Base-by-base conservation (phyloP, 192 early-diverging fungal species). In the Backusella sp. region DNA sequence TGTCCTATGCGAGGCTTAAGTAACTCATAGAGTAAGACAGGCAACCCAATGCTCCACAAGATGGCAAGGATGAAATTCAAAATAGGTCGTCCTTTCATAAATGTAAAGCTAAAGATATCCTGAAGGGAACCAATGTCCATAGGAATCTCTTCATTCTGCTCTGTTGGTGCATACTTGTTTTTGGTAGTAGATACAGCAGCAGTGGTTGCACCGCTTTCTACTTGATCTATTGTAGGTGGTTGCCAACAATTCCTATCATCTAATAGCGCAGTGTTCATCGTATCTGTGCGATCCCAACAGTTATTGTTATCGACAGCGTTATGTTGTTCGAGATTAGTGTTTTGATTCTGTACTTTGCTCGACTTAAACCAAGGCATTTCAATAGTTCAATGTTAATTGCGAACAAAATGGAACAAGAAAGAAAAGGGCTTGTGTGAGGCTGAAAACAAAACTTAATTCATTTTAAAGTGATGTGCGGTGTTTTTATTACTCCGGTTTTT, bases 1-100 rank as follows among this genome's bases (percentile, higher is more conserved):
- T 81, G 80, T 15, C 76, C 76, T n/a, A 81, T 68, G 9, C 26
- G 21, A 28, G 80, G 80, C 36, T 62, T 32, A n/a, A 81, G 41
- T n/a, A 81, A 1, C 14, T 75, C 56, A 53, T 75, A 81, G n/a
- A 81, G 5, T 21, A 81, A 36, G 32, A 81, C 62, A 62, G 80
- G 80, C 0, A 81, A 44, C 0, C 80, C 80, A 70, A 81, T 77
- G 21, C 70, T 68, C 80, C 80, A 81, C 36, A 81, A 35, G 6
- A 81, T 44, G 23, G 80, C 76, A 7, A 81, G 19, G 21, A 81
- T 42, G 42, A 81, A 77, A 68, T 81, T 81, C 5, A 77, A 28
- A 28, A 77, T 44, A 11, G 80, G 80, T 1, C 80, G 35, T 4
- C 80, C 80, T 5, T 21, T 59, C 9, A 81, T 44, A 49, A 81